Evolutionary conservation across 768 basidiomycete species (phyloP), one percentile per base, ranked within the genome.

Genomic region (Suillus subaureus): DNA sequence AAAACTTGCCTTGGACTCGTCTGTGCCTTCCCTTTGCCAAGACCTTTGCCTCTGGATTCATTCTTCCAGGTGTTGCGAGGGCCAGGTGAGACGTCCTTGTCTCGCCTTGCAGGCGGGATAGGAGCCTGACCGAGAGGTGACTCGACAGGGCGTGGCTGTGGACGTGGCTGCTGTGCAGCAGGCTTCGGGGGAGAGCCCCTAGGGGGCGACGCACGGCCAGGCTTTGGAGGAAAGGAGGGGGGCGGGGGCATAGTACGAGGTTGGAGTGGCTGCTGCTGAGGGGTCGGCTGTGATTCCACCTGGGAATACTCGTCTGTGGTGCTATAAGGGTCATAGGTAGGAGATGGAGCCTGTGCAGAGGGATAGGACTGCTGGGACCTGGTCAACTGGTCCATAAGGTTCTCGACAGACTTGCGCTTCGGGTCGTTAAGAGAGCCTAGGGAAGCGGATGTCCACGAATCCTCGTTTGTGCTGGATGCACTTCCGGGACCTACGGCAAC

Each of bases 391-490:
- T 93, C 91, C 69, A 93, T 80, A 43, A 93, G 79, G 70, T 93
- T 93, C 72, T 94, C 92, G 61, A 93, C 90, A 1, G 92, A 93
- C 73, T 91, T 91, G 66, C 90, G 84, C 79, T 93, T 93, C 39
- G 92, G 89, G n/a, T 77, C 73, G 47, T 70, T 72, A 64, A 76
- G 67, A 0, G 77, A 72, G 0, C 61, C 70, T 8, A 76, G 72
- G 31, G 78, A 73, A 0, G 72, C 70, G 0, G 78, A 67, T 1
- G 82, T 79, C 89, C 88, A 91, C 15, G 86, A 82, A 63, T 90
- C 88, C 39, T 92, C 89, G 60, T 81, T 83, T 56, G 81, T 75
- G 62, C 79, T 82, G 42, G 83, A 79, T 15, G 80, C 61, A 58
- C 79, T 77, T 11, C 83, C 66, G 61, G 71, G 21, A 55, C 80